These are phyloP conservation scores for Mucor mucedo DNA, from an alignment of 371 early-diverging fungal genomes.

Conservation along the genomic window DNA sequence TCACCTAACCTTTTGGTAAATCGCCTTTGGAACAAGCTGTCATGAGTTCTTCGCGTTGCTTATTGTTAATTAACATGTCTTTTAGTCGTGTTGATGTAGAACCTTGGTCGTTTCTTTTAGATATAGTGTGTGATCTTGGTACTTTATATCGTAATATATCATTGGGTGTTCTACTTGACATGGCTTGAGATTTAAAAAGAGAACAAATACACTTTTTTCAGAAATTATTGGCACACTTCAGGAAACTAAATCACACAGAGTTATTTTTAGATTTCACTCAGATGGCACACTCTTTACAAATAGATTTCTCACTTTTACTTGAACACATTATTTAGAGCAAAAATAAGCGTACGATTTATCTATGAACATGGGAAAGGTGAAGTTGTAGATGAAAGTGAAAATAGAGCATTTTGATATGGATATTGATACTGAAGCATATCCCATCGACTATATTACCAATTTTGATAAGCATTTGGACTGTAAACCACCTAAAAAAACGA, in stretches of 20 bases:
- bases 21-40: slow-evolving; percentile 48
- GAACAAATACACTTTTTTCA: slow-evolving; percentile 4
- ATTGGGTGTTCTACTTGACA: slow-evolving; percentile 34
- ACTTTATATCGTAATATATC: slow-evolving; percentile 9
- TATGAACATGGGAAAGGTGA: slow-evolving; percentile 19
- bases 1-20: slow-evolving; percentile 37
- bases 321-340: slow-evolving; percentile 12
- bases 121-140: not conserved
- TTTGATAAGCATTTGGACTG: slow-evolving; percentile 22
- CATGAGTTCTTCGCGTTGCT: slow-evolving; percentile 48
- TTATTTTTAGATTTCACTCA: slow-evolving; percentile 12
- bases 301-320: slow-evolving; percentile 22
- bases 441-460: slow-evolving; percentile 11
- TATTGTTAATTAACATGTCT: slow-evolving; percentile 39
- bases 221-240: slow-evolving; percentile 14
- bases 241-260: slow-evolving; percentile 10
- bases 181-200: slow-evolving; percentile 1
- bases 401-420: slow-evolving; percentile 20
- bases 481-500: slow-evolving; percentile 13
- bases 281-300: slow-evolving; percentile 15
- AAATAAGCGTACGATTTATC: slow-evolving; percentile 18
- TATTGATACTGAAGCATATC: slow-evolving; percentile 13
- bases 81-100: slow-evolving; percentile 29
- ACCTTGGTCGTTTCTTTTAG: slow-evolving; percentile 12
- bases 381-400: slow-evolving; percentile 21